Conservation (phyloP, 2,329 filamentous ascomycete genomes). For the Trichophaea hybrida region DNA sequence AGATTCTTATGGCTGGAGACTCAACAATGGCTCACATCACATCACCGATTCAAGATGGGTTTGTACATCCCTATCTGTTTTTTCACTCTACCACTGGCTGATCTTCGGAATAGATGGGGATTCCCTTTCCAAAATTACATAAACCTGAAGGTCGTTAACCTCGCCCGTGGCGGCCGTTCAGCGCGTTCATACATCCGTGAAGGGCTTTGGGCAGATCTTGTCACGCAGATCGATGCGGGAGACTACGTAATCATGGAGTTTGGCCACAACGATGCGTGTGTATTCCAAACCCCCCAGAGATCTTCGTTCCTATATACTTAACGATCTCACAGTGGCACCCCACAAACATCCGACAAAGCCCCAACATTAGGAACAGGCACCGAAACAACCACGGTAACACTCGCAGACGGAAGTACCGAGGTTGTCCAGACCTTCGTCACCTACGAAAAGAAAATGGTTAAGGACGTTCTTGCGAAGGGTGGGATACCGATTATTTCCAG, state of each 20-base stretch:
- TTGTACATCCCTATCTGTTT: not conserved
- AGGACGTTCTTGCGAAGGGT: slow-evolving; percentile 36
- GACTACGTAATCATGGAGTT: slow-evolving; percentile 60
- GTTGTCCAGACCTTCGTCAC: slow-evolving; percentile 27
- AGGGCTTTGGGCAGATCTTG: slow-evolving; percentile 47
- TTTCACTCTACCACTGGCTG: not conserved
- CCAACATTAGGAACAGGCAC: slow-evolving; percentile 11
- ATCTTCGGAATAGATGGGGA: slow-evolving; percentile 18
- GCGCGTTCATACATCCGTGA: slow-evolving; percentile 53
- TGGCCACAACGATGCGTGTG: slow-evolving; percentile 57
- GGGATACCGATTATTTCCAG: slow-evolving; percentile 45
- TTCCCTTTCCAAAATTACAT: slow-evolving; percentile 24
- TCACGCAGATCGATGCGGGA: slow-evolving; percentile 39
- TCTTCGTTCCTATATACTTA: slow-evolving; percentile 12
- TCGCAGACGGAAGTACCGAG: slow-evolving; percentile 20
- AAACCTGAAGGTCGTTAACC: slow-evolving; percentile 41
- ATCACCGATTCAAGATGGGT: slow-evolving; percentile 15
- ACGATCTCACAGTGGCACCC: slow-evolving; percentile 1
- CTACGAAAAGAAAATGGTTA: slow-evolving; percentile 21
- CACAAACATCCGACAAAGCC: not conserved
- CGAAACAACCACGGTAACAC: slow-evolving; percentile 16
- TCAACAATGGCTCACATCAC: slow-evolving; percentile 42
- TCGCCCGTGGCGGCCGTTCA: slow-evolving; percentile 50
- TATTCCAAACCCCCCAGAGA: slow-evolving; percentile 37
- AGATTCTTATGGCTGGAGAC: slow-evolving; percentile 39